Percentiles rank a stretch among this genome's conserved stretches.
These are phyloP conservation scores for Jatropha podagrica DNA, from an alignment of 441 rosid genomes.

Conservation along the genomic window DNA sequence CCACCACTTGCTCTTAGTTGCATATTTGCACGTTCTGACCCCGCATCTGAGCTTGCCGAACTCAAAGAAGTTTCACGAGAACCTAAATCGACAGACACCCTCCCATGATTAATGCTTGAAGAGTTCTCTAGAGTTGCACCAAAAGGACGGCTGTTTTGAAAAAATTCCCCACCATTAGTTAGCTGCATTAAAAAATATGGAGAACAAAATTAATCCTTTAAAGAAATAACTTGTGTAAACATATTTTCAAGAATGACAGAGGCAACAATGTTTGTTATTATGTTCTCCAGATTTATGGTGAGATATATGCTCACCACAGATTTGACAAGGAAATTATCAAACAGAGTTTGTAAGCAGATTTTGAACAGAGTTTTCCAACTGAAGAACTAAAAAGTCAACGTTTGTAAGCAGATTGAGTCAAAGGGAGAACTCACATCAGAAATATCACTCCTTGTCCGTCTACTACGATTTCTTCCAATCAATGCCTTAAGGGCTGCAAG, in stretches of 20 bases:
- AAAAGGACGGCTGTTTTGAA: conserved; percentile 48
- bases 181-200: conserved; percentile 40
- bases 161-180: conserved; percentile 42
- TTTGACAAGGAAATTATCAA: too few species aligned
- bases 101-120: conserved; percentile 46
- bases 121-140: conserved; percentile 51
- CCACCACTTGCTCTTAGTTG: conserved; percentile 73
- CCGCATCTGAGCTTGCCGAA: conserved; percentile 72
- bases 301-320: background rate
- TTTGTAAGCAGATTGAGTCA: background rate
- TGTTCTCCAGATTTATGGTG: background rate
- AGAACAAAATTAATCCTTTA: background rate
- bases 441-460: conserved; percentile 62
- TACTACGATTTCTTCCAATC: conserved; percentile 43
- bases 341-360: too few species aligned
- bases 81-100: conserved; percentile 57
- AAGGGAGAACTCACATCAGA: conserved; percentile 56
- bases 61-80: conserved; percentile 37
- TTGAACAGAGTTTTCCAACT: background rate
- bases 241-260: background rate
- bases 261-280: background rate
- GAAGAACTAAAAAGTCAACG: background rate
- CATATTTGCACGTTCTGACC: conserved; percentile 82
- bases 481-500: conserved; percentile 69
- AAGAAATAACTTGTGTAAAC: background rate